Conservation (phyloP, 805 yeast genomes). For the Saccharomycopsis lassenensis region DNA sequence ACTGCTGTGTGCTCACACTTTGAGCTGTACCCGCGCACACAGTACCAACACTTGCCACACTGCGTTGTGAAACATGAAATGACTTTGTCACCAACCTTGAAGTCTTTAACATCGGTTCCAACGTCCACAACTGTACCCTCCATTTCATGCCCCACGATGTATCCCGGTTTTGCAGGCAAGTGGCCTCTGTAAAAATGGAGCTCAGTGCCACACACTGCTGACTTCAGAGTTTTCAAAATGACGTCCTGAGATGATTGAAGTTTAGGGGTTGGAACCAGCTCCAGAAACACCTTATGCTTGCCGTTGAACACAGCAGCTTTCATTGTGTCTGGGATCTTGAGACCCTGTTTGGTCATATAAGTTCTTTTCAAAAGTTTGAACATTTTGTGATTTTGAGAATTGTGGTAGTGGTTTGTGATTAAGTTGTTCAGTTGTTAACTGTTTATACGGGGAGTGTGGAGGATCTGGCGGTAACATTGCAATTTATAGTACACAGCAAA, state of each 20-base stretch:
- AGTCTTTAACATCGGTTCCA: slow-evolving; percentile 27
- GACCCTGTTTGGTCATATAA: too few species aligned
- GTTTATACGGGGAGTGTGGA: too few species aligned
- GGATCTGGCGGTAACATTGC: too few species aligned
- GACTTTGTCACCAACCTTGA: slow-evolving; percentile 36
- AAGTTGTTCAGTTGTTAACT: too few species aligned
- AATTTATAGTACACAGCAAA: too few species aligned
- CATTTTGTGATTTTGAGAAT: too few species aligned
- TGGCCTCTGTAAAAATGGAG: slow-evolving; percentile 46
- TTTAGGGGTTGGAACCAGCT: slow-evolving; percentile 30
- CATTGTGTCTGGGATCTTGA: slow-evolving; percentile 30
- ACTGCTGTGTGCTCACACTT: slow-evolving; percentile 44
- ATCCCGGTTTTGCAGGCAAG: slow-evolving; percentile 28
- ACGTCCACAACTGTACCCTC: slow-evolving; percentile 32
- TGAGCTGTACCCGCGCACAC: slow-evolving; percentile 42
- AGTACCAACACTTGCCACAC: slow-evolving; percentile 51
- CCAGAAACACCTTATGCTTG: slow-evolving; percentile 31
- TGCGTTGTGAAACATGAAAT: slow-evolving; percentile 42
- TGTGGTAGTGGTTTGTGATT: too few species aligned
- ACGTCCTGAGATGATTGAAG: slow-evolving; percentile 32
- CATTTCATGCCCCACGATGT: slow-evolving; percentile 43
- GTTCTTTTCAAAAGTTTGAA: too few species aligned
- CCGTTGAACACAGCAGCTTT: slow-evolving; percentile 40
- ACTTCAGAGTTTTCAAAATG: slow-evolving; percentile 34
- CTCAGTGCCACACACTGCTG: slow-evolving; percentile 47